A percentile compares a stretch with the other conserved stretches of the same genome.
These are phyloP conservation scores for Sextonia rubra DNA, from an alignment of 164 flowering plant species.

Conservation along the genomic window DNA sequence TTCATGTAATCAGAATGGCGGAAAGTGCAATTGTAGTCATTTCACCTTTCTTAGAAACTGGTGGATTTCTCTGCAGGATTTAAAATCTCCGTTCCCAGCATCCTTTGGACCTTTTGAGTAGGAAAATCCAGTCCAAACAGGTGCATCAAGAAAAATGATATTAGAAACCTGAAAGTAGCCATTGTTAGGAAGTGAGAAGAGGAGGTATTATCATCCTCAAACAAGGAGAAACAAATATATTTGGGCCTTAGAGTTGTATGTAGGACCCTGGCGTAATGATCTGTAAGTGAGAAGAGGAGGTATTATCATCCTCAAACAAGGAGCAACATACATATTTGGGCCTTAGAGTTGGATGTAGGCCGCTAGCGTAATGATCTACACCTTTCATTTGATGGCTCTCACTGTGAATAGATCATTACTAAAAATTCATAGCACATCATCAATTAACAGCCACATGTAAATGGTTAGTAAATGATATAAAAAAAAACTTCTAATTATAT, in stretches of 20 bases:
- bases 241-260: neutral
- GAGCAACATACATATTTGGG: neutral
- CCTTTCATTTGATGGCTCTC: neutral
- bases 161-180: conserved; percentile 1
- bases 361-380: neutral
- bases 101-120: neutral
- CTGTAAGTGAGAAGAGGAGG: too few species aligned
- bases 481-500: too few species aligned
- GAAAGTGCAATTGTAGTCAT: neutral
- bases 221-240: neutral
- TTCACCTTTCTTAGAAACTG: conserved; percentile 3
- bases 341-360: neutral
- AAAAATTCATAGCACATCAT: neutral
- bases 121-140: conserved; percentile 8
- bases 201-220: neutral
- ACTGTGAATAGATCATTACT: neutral
- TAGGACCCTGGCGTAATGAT: neutral
- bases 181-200: neutral
- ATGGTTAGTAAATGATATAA: too few species aligned
- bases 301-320: neutral
- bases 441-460: neutral
- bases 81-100: neutral
- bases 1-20: too few species aligned
- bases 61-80: neutral
- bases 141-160: conserved; percentile 8